A percentile compares a stretch with the other conserved stretches of the same genome.
Conservation (phyloP, 192 early-diverging fungal species). For the Mortierella claussenii region DNA sequence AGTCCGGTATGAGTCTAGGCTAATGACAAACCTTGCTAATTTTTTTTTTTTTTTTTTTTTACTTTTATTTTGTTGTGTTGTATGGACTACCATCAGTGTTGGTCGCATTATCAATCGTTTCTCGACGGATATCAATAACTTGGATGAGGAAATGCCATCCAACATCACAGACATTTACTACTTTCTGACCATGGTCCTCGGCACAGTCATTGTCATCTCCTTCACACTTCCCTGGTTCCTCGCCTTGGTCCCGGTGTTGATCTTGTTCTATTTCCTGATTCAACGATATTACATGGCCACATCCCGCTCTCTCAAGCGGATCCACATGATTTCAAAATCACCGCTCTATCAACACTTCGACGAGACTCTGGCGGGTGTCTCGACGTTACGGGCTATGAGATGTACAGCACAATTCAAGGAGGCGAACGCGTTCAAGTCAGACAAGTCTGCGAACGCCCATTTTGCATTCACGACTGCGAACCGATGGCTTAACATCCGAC, state of each 20-base stretch:
- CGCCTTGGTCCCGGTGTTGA: constrained; percentile 56
- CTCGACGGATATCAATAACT: constrained; percentile 82
- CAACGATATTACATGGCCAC: constrained; percentile 72
- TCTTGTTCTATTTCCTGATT: constrained; percentile 55
- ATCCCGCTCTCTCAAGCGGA: constrained; percentile 80
- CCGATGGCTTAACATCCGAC: constrained; percentile 75
- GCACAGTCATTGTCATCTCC: constrained; percentile 50
- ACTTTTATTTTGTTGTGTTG: background rate
- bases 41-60: background rate
- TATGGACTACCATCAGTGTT: constrained; percentile 60
- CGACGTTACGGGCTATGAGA: constrained; percentile 73
- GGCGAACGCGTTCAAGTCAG: background rate
- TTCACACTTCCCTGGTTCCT: constrained; percentile 52
- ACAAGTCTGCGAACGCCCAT: constrained; percentile 11
- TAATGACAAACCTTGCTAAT: background rate
- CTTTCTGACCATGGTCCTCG: constrained; percentile 21
- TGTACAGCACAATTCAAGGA: constrained; percentile 46
- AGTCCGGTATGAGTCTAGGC: background rate
- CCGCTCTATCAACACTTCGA: constrained; percentile 81
- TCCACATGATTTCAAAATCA: constrained; percentile 78
- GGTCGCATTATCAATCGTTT: constrained; percentile 75
- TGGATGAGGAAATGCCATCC: constrained; percentile 71
- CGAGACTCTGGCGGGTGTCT: constrained; percentile 67
- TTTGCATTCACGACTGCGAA: constrained; percentile 59
- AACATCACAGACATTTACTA: constrained; percentile 57